These are phyloP conservation scores for Arachnopeziza araneosa DNA, from an alignment of 2,329 filamentous ascomycete genomes.

Conservation along the genomic window DNA sequence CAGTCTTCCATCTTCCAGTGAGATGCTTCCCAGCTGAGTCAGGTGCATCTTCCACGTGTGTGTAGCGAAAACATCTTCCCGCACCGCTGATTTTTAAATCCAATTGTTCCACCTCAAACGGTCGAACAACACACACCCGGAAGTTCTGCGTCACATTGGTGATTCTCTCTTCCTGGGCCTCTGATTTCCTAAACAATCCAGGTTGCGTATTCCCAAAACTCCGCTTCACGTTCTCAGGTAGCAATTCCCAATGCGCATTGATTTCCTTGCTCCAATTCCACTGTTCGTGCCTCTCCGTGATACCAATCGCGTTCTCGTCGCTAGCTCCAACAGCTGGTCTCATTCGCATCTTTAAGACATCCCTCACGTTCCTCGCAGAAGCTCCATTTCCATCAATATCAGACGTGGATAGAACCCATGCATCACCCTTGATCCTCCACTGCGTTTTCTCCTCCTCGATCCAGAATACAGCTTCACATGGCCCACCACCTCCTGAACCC, in stretches of 20 bases:
- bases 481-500: slow-evolving; percentile 58
- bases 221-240: not conserved
- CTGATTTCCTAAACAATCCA: not conserved
- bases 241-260: slow-evolving; percentile 52
- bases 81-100: slow-evolving; percentile 55
- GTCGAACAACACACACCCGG: slow-evolving; percentile 78
- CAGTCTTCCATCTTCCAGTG: not conserved
- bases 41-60: slow-evolving; percentile 40
- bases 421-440: slow-evolving; percentile 76
- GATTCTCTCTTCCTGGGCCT: not conserved
- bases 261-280: slow-evolving; percentile 76
- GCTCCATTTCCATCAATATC: slow-evolving; percentile 54
- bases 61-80: slow-evolving; percentile 20
- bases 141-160: slow-evolving; percentile 54
- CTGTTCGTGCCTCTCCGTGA: slow-evolving; percentile 28
- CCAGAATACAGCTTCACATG: slow-evolving; percentile 85
- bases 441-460: slow-evolving; percentile 63
- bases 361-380: slow-evolving; percentile 52
- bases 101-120: slow-evolving; percentile 60
- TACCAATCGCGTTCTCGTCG: slow-evolving; percentile 8
- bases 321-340: slow-evolving; percentile 32
- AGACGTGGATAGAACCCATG: slow-evolving; percentile 64
- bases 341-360: slow-evolving; percentile 59
- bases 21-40: not conserved
- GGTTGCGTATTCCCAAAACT: slow-evolving; percentile 81